A percentile compares a stretch with the other conserved stretches of the same genome.
Conservation (phyloP, 179 eudicot genomes). For the Gypsophila paniculata region DNA sequence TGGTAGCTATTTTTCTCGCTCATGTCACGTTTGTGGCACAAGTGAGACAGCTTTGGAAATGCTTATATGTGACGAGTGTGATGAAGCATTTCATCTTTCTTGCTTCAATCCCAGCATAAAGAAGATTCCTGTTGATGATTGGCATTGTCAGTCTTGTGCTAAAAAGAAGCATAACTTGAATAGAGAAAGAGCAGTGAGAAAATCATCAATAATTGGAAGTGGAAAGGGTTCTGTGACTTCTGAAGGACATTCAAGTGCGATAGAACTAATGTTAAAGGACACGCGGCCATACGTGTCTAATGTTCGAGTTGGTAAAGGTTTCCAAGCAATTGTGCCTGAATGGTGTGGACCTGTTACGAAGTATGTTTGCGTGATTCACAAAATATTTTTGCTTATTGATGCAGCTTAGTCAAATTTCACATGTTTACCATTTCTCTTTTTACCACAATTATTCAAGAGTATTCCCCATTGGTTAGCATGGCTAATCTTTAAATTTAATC, state of each 20-base stretch:
- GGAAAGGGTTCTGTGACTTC: conserved; percentile 33
- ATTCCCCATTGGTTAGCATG: background rate
- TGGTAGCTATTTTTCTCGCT: conserved; percentile 32
- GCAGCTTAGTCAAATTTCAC: conserved; percentile 3
- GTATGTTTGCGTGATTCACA: conserved; percentile 45
- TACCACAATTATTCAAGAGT: background rate
- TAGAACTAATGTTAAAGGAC: conserved; percentile 56
- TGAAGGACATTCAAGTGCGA: conserved; percentile 42
- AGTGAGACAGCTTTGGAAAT: conserved; percentile 42
- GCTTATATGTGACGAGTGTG: conserved; percentile 86
- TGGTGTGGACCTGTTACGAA: conserved; percentile 61
- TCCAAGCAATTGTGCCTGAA: conserved; percentile 79
- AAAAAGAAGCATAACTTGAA: conserved; percentile 56
- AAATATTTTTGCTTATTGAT: background rate
- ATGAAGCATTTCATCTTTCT: conserved; percentile 70
- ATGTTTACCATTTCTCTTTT: background rate
- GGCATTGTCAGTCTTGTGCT: conserved; percentile 74
- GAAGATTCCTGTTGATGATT: conserved; percentile 61
- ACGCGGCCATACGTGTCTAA: conserved; percentile 44
- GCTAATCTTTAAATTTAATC: background rate
- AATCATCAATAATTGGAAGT: conserved; percentile 35
- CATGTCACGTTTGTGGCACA: conserved; percentile 59
- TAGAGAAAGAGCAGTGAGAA: conserved; percentile 38
- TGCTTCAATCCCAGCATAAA: conserved; percentile 55
- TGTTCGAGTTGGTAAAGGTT: conserved; percentile 75